Evolutionary conservation across 306 rosid species (phyloP).

Genomic region (Medicago ruthenica): DNA sequence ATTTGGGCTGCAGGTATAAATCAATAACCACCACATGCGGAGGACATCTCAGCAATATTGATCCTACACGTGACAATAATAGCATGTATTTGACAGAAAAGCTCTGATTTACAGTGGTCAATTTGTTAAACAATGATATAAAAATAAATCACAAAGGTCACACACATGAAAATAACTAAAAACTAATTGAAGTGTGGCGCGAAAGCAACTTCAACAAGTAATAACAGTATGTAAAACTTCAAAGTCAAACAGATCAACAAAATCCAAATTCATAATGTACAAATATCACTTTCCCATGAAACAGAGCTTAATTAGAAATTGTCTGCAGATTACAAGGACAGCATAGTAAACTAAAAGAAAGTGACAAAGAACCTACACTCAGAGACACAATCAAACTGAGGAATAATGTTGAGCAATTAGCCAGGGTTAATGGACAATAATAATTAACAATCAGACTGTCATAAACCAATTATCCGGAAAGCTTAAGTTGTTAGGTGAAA

Average conservation of each 20-base stretch:
- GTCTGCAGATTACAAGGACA: conserved; percentile 9
- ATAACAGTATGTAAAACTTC: conserved; percentile 11
- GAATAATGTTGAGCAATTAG: conserved; percentile 7
- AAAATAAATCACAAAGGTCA: conserved; percentile 15
- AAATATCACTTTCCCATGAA: conserved; percentile 9
- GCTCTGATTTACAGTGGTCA: conserved; percentile 12
- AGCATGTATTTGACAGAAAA: conserved; percentile 11
- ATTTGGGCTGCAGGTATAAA: conserved; percentile 29
- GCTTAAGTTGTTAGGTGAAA: conserved; percentile 2
- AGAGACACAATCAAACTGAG: conserved; percentile 28
- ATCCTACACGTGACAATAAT: conserved; percentile 4
- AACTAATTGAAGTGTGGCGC: conserved; percentile 14
- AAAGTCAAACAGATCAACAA: conserved; percentile 20
- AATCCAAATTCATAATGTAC: background rate
- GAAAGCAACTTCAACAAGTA: conserved; percentile 17
- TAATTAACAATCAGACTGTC: background rate
- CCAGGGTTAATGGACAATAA: conserved; percentile 20
- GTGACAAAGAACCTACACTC: conserved; percentile 5
- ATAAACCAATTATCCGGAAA: conserved; percentile 1
- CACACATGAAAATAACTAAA: background rate
- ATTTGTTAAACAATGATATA: conserved; percentile 7
- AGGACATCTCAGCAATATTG: conserved; percentile 9
- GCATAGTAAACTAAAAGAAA: background rate
- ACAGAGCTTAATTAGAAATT: conserved; percentile 28
- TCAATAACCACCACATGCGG: conserved; percentile 29